Base-by-base conservation (phyloP, 2,329 filamentous ascomycete species). In the Cladophialophora psammophila region DNA sequence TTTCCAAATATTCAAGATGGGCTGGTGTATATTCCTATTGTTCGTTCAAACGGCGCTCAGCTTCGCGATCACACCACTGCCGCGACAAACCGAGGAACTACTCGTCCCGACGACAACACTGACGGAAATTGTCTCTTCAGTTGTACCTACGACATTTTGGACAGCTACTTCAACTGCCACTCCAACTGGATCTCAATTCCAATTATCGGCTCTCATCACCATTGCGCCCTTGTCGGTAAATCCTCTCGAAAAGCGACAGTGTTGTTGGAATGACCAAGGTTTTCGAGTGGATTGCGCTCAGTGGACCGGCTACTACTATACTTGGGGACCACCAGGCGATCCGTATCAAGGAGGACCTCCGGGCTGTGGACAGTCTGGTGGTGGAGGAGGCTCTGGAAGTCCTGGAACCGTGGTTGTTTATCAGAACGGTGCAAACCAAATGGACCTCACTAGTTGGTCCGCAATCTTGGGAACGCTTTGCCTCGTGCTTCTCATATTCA, bases 251-350 rank as follows among this genome's bases (percentile, higher is more conserved):
- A 60, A 61, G 42, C 61, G 71, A 58, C 72, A 72, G 60, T 69
- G 67, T 58, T 74, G 72, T 62, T 74, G 70, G 61, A 66, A 74
- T 57, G 72, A 74, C 32, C 72, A 65, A 55, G 72, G 72, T 13
- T 71, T 72, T 61, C 69, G 71, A 26, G 72, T 74, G 10, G 67
- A 74, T 58, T 74, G 72, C 60, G 72, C 69, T 10, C 70, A 69
- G 38, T 74, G 72, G 72, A 73, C 72, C 6, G 72, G 72, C 12
- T 74, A 74, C 42, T 71, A 72, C 50, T 74, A 73, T 53, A 73
- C 71, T 35, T 74, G 72, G 72, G 72, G 72, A 18, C 72, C 72
- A 7, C 20, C 69, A 35, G 72, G 67, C 34, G 67, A 72, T 63
- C 69, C 67, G 2, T 70, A 72, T 32, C 54, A 63, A 64, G 70